phyloP scores from a whole-genome alignment of 208 protist genomes.

The Wallacemonas sp. region DNA sequence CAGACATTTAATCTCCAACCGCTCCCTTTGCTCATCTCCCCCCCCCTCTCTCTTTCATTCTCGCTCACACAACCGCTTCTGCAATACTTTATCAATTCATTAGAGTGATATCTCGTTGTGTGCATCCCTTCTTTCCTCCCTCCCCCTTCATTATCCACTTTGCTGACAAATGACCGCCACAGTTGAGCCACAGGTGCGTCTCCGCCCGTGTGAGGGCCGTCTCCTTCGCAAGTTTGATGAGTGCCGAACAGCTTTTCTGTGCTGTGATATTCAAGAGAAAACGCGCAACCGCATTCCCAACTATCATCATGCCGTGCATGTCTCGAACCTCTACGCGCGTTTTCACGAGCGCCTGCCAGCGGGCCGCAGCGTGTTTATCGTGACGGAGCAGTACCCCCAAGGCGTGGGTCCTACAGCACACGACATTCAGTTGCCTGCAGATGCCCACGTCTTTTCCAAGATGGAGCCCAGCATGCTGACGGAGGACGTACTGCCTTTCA shows the following conservation, averaged over 20 bases:
- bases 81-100: no score
- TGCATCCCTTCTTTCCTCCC: neutral
- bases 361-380: slow-evolving; percentile 42
- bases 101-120: no score
- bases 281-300: slow-evolving; percentile 32
- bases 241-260: slow-evolving; percentile 66
- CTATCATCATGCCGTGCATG: slow-evolving; percentile 44
- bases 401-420: slow-evolving; percentile 27
- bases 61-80: no score
- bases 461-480: slow-evolving; percentile 51
- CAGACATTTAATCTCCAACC: no score
- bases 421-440: slow-evolving; percentile 41
- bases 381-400: slow-evolving; percentile 54
- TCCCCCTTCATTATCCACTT: neutral
- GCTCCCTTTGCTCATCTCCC: no score
- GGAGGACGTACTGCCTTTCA: slow-evolving; percentile 27
- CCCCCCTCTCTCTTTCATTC: no score
- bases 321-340: slow-evolving; percentile 40
- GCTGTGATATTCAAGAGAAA: slow-evolving; percentile 69
- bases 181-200: neutral
- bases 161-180: neutral
- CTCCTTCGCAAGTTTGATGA: slow-evolving; percentile 20
- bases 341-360: slow-evolving; percentile 31
- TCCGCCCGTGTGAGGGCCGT: neutral
- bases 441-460: slow-evolving; percentile 44